Percentiles rank a stretch among this genome's conserved stretches.
phyloP scores from a whole-genome alignment of 768 basidiomycete genomes.

The Tricholomella constricta region DNA sequence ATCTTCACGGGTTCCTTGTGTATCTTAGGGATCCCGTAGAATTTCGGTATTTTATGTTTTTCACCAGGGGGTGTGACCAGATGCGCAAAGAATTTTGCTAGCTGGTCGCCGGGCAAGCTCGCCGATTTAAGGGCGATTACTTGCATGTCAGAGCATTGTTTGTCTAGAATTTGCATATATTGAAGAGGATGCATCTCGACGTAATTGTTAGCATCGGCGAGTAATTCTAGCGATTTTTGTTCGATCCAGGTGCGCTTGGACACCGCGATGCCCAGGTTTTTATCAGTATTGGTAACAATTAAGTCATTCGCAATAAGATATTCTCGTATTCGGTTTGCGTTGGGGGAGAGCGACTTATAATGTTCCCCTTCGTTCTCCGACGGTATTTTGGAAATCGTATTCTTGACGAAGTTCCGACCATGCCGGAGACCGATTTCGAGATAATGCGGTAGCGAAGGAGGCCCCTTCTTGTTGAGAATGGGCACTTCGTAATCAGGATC shows the following conservation, averaged over 20 bases:
- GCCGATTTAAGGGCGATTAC: too few species aligned
- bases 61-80: background rate
- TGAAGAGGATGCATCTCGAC: background rate
- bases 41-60: conserved; percentile 1
- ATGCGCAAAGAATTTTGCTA: conserved; percentile 12
- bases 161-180: background rate
- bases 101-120: conserved; percentile 4
- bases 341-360: conserved; percentile 8
- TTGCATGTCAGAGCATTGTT: background rate
- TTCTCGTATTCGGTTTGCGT: conserved; percentile 5
- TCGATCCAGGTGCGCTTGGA: conserved; percentile 22
- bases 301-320: conserved; percentile 22
- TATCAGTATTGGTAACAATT: conserved; percentile 26
- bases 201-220: conserved; percentile 10
- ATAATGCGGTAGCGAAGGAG: conserved; percentile 15
- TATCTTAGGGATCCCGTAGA: conserved; percentile 33
- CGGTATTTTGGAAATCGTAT: conserved; percentile 15
- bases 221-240: conserved; percentile 15
- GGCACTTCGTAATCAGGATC: conserved; percentile 26
- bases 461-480: background rate
- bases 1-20: conserved; percentile 32
- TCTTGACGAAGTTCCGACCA: conserved; percentile 14
- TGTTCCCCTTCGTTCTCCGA: background rate
- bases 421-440: conserved; percentile 17
- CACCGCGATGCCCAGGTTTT: conserved; percentile 27